phyloP scores from a whole-genome alignment of 108 stramenopile genomes.

The Chaetoceros tenuissimus region DNA sequence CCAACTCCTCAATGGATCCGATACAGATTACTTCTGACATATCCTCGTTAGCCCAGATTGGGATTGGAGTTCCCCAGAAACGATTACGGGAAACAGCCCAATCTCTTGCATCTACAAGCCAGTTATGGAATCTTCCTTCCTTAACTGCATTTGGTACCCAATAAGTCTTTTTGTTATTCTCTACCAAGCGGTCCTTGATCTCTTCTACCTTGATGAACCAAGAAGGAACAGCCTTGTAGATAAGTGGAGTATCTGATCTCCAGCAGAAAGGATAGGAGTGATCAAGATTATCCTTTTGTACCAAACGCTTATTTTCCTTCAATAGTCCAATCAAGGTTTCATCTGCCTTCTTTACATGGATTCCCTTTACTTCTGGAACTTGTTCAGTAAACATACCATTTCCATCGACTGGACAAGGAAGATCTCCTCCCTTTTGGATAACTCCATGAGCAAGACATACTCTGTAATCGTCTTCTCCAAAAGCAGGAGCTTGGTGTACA shows the following conservation, averaged over 20 bases:
- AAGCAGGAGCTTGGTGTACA: conserved; percentile 99
- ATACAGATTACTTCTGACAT: conserved; percentile 89
- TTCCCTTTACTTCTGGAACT: conserved; percentile 79
- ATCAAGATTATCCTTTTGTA: conserved; percentile 84
- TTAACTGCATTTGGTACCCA: conserved; percentile 95
- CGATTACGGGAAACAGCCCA: conserved; percentile 98
- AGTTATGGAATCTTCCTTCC: conserved; percentile 98
- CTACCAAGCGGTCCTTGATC: conserved; percentile 89
- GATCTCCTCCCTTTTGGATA: conserved; percentile 84
- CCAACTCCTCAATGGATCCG: conserved; percentile 91
- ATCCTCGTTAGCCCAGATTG: conserved; percentile 96
- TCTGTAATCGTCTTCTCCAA: conserved; percentile 99
- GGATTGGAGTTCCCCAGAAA: conserved; percentile 99
- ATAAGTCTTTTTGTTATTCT: conserved; percentile 93
- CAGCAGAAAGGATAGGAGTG: conserved; percentile 99
- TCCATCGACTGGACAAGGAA: conserved; percentile 95
- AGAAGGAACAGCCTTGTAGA: conserved; percentile 99
- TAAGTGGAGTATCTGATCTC: conserved; percentile 98
- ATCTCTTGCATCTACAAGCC: conserved; percentile 95
- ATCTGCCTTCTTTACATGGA: conserved; percentile 95
- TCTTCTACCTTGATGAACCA: conserved; percentile 98
- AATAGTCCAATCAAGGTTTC: conserved; percentile 76
- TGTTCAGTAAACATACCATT: conserved; percentile 88
- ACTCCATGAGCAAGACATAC: conserved; percentile 93
- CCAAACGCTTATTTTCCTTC: conserved; percentile 84